Base-by-base conservation (phyloP, 768 basidiomycete genomes). In the Rhizopogon salebrosus region DNA sequence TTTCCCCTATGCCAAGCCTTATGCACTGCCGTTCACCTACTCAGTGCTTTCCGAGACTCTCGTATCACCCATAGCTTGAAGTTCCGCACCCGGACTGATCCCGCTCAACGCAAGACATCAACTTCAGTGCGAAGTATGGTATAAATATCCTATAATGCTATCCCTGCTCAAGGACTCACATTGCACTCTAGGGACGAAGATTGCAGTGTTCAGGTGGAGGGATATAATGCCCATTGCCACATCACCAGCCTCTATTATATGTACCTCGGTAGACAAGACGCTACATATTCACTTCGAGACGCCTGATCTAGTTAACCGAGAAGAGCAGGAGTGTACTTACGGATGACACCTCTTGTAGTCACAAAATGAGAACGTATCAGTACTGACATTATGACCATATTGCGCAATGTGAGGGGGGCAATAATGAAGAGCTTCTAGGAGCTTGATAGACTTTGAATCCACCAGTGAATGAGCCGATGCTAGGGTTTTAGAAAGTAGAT, bases 81-180 rank as follows among this genome's bases (percentile, higher is more conserved):
- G 39, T 71, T 75, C 54, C 65, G 70, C 8, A 69, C 79, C 14
- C 71, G 77, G n/a, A 77, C 54, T 10, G 53, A 54, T 3, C 70
- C 69, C 6, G 76, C 72, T 8, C 70, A 74, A 51, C 64, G 59
- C 8, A 54, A 51, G 10, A 62, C 24, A 55, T 72, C 27, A 52
- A 63, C 14, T 75, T 78, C 43, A 77, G 72, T 35, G 75, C 75
- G 20, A 72, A 61, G 77, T 76, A 24, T 48, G 69, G 57, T 23
- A 5, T 13, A 0, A 18, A 8, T 41, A 7, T 7, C 14, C 24
- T 14, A 20, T n/a, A 16, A 38, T 4, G 23, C 1, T 18, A 0
- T n/a, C n/a, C n/a, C 10, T n/a, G 23, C 34, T 22, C 27, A n/a
- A n/a, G n/a, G n/a, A n/a, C 36, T 49, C 14, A 24, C 13, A 23